A percentile compares a stretch with the other conserved stretches of the same genome.
Evolutionary conservation across 768 basidiomycete species (phyloP).

Genomic region (Pleurotus giganteus): DNA sequence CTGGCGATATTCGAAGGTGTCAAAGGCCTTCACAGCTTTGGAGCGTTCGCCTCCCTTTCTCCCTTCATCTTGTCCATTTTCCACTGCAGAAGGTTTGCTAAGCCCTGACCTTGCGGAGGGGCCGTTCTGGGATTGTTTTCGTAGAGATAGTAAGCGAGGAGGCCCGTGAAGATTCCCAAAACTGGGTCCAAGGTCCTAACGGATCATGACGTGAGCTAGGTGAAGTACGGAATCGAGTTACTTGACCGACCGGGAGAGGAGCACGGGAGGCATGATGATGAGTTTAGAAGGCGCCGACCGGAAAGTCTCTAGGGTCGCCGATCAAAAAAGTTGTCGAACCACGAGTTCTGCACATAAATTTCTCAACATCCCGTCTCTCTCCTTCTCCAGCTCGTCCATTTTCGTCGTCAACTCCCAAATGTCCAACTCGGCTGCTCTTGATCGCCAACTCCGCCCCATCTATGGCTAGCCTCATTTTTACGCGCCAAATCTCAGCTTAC

Average conservation of each 20-base stretch:
- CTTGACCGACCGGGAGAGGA: conserved; percentile 49
- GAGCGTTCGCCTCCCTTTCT: neutral
- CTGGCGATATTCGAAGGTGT: too few species aligned
- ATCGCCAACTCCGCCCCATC: conserved; percentile 83
- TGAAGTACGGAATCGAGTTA: neutral
- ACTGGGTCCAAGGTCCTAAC: conserved; percentile 66
- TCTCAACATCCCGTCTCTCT: conserved; percentile 8
- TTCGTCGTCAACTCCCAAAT: conserved; percentile 18
- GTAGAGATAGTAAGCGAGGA: conserved; percentile 75
- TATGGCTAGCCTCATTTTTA: conserved; percentile 54
- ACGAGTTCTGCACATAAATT: conserved; percentile 7
- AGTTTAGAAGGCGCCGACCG: conserved; percentile 10
- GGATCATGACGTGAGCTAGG: conserved; percentile 10
- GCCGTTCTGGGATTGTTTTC: conserved; percentile 79
- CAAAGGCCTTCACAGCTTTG: neutral
- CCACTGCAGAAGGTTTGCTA: conserved; percentile 60
- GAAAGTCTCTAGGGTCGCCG: conserved; percentile 12
- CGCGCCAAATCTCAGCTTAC: conserved; percentile 10
- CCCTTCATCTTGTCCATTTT: conserved; percentile 51
- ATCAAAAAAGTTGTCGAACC: conserved; percentile 13
- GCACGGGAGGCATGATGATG: conserved; percentile 41
- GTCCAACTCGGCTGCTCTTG: conserved; percentile 59
- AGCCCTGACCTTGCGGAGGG: conserved; percentile 50
- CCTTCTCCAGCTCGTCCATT: conserved; percentile 6
- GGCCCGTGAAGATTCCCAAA: conserved; percentile 75